Conservation (phyloP, 257 asterid genomes). For the Fraxinus cuspidata region DNA sequence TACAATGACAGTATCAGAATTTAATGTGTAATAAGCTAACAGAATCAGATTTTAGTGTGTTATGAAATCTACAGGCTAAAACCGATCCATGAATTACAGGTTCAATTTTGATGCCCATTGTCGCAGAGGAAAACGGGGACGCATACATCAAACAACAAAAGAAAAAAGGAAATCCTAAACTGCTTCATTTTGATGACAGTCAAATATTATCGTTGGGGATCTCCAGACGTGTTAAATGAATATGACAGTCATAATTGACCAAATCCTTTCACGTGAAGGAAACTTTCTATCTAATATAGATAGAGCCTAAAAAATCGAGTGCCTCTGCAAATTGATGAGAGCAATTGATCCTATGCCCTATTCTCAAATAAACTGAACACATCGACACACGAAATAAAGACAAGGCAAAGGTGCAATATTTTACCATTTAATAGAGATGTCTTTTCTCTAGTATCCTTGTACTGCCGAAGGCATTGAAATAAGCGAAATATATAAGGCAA, state of each 20-base stretch:
- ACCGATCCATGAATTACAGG: not conserved
- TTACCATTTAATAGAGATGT: conserved; percentile 82
- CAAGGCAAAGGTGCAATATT: conserved; percentile 16
- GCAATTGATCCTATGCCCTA: not conserved
- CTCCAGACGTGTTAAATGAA: not conserved
- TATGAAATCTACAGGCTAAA: not conserved
- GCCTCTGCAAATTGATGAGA: not conserved
- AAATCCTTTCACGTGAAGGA: not conserved
- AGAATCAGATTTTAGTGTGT: not conserved
- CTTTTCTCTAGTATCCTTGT: conserved; percentile 88
- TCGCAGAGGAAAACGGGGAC: not conserved
- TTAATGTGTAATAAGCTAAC: not conserved
- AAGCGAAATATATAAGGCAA: conserved; percentile 91
- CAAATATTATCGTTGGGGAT: not conserved
- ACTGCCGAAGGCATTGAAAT: conserved; percentile 97
- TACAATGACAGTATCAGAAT: not conserved
- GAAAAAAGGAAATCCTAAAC: not conserved
- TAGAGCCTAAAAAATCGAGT: not conserved
- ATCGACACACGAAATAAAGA: conserved; percentile 15
- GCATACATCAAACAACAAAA: not conserved
- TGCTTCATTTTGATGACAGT: not conserved
- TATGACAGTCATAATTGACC: not conserved
- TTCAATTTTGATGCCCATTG: not conserved
- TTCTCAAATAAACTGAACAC: not conserved
- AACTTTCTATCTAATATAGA: not conserved